Evolutionary conservation across 179 eudicot species (phyloP).

Genomic region (Silene vulgaris): DNA sequence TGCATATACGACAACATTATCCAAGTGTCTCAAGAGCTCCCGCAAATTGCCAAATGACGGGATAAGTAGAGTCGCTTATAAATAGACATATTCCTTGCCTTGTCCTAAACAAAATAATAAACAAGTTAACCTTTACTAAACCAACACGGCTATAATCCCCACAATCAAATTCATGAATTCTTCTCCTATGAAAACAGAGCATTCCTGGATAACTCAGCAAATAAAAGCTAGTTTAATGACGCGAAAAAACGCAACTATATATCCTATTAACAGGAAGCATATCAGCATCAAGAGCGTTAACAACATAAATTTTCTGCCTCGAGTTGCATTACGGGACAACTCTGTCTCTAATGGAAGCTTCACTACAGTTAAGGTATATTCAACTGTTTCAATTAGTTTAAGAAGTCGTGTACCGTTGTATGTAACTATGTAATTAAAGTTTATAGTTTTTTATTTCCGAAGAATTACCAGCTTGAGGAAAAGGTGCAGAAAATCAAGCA

Average conservation of each 20-base stretch:
- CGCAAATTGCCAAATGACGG: too few relatives aligned
- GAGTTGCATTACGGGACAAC: background rate
- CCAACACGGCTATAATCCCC: background rate
- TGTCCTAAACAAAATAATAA: too few relatives aligned
- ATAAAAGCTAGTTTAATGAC: background rate
- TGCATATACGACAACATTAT: too few relatives aligned
- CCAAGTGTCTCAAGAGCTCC: too few relatives aligned
- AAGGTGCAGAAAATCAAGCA: slow-evolving; percentile 1
- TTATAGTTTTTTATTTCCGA: background rate
- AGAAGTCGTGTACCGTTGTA: background rate
- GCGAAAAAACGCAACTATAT: too few relatives aligned
- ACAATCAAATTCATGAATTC: background rate
- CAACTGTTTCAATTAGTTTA: background rate
- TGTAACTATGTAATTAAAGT: background rate
- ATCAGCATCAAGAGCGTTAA: background rate
- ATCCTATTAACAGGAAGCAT: background rate
- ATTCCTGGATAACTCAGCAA: background rate
- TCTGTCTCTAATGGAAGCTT: background rate
- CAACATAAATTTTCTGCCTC: background rate
- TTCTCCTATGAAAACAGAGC: background rate
- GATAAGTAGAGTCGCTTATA: background rate
- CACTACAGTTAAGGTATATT: background rate
- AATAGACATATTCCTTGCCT: too few relatives aligned
- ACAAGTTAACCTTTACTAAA: background rate
- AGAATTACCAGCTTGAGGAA: slow-evolving; percentile 5